A percentile compares a stretch with the other conserved stretches of the same genome.
These are phyloP conservation scores for Leonotis leonurus DNA, from an alignment of 257 asterid species.

Conservation along the genomic window DNA sequence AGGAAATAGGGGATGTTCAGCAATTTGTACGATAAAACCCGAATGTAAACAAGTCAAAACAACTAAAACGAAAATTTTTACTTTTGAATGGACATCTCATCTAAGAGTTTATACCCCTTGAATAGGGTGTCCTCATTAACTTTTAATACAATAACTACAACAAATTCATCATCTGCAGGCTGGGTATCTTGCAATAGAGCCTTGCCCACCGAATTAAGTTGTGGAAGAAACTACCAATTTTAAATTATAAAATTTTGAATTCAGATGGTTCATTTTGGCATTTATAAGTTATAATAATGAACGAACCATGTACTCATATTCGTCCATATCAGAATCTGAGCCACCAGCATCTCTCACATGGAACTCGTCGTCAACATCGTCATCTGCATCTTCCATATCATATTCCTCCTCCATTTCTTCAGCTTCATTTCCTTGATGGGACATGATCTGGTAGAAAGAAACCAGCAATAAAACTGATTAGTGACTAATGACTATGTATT, in stretches of 20 bases:
- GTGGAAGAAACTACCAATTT: no score
- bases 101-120: no score
- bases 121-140: background rate
- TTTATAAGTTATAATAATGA: background rate
- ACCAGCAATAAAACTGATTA: constrained; percentile 12
- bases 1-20: background rate
- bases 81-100: background rate
- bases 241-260: background rate
- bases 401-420: constrained; percentile 80
- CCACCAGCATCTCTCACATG: constrained; percentile 46
- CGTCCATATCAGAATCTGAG: constrained; percentile 84
- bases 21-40: no score
- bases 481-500: background rate
- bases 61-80: no score
- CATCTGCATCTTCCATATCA: constrained; percentile 77
- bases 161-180: background rate
- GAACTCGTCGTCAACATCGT: constrained; percentile 59
- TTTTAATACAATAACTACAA: background rate
- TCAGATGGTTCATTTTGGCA: no score
- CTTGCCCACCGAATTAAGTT: no score
- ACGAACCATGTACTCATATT: constrained; percentile 64
- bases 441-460: constrained; percentile 44
- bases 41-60: no score
- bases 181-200: no score
- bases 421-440: constrained; percentile 49